These are phyloP conservation scores for Fusarium sp. DNA, from an alignment of 2,329 filamentous ascomycete species.

Conservation along the genomic window DNA sequence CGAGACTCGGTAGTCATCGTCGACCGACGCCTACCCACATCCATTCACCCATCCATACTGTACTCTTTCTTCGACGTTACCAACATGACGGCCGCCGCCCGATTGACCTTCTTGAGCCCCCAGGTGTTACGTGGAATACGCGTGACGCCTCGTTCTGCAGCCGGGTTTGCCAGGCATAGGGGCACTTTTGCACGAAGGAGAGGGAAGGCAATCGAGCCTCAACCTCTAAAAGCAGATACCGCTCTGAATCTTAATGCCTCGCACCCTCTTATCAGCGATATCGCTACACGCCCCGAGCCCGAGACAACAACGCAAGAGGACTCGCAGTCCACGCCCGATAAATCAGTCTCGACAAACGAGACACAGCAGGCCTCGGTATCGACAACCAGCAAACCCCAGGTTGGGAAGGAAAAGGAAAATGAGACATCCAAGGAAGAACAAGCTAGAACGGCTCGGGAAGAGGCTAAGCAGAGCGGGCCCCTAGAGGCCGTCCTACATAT, in stretches of 20 bases:
- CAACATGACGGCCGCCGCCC: conserved; percentile 71
- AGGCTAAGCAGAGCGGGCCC: conserved; percentile 59
- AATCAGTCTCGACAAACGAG: conserved; percentile 12
- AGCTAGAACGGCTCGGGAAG: conserved; percentile 49
- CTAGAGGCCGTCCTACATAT: conserved; percentile 65
- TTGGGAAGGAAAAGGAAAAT: conserved; percentile 13
- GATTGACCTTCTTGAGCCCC: conserved; percentile 76
- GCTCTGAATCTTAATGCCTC: conserved; percentile 32
- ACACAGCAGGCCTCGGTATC: conserved; percentile 8
- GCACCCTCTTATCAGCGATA: conserved; percentile 26
- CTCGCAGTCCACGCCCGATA: conserved; percentile 6
- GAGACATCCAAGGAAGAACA: conserved; percentile 31
- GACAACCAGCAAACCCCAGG: conserved; percentile 10
- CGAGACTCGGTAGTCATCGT: conserved; percentile 26
- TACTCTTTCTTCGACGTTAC: conserved; percentile 7
- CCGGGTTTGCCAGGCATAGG: conserved; percentile 52
- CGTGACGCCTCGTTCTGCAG: conserved; percentile 54
- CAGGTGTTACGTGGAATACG: conserved; percentile 68
- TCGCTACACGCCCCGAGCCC: conserved; percentile 18
- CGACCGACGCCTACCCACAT: conserved; percentile 4
- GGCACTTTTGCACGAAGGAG: conserved; percentile 66
- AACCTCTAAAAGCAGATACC: conserved; percentile 46
- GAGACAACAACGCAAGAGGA: conserved; percentile 18
- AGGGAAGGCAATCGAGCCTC: conserved; percentile 71
- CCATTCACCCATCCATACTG: neutral